Conservation (phyloP, 176 grass and related monocot genomes). For the Pontederia crassipes region DNA sequence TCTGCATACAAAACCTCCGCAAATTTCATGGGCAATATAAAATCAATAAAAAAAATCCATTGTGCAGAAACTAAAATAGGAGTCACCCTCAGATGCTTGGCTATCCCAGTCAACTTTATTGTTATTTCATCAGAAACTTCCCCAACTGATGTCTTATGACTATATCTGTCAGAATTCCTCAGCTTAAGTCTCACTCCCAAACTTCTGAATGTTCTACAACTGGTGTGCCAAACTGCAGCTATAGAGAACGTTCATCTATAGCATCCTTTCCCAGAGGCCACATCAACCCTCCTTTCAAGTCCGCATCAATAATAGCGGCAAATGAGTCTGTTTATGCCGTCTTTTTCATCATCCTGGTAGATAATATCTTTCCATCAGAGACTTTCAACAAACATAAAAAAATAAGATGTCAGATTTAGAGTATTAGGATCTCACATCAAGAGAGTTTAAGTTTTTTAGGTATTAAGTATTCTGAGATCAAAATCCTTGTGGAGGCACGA, state of each 20-base stretch:
- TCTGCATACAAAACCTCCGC: too few relatives aligned
- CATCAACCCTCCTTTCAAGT: conserved; percentile 68
- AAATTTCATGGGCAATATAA: conserved; percentile 1
- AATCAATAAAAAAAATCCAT: conserved; percentile 4
- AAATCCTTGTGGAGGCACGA: conserved; percentile 54
- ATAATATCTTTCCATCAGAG: conserved; percentile 15
- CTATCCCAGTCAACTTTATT: conserved; percentile 35
- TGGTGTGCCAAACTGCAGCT: conserved; percentile 33
- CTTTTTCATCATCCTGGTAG: conserved; percentile 38
- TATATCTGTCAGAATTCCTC: conserved; percentile 47
- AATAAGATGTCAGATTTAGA: neutral
- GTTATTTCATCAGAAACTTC: conserved; percentile 53
- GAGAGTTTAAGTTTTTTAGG: conserved; percentile 39
- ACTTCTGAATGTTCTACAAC: conserved; percentile 41
- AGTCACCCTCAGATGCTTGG: conserved; percentile 42
- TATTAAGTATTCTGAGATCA: conserved; percentile 50
- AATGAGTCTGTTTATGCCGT: conserved; percentile 41
- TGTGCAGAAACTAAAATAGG: conserved; percentile 5
- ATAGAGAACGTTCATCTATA: conserved; percentile 37
- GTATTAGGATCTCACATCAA: conserved; percentile 40
- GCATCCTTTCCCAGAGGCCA: conserved; percentile 58
- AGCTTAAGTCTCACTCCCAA: conserved; percentile 37
- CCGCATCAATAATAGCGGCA: conserved; percentile 47
- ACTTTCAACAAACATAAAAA: neutral
- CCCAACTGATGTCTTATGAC: conserved; percentile 32